A percentile compares a stretch with the other conserved stretches of the same genome.
These are phyloP conservation scores for Aspergillus pseudoterreus DNA, from an alignment of 2,329 filamentous ascomycete species.

Conservation along the genomic window DNA sequence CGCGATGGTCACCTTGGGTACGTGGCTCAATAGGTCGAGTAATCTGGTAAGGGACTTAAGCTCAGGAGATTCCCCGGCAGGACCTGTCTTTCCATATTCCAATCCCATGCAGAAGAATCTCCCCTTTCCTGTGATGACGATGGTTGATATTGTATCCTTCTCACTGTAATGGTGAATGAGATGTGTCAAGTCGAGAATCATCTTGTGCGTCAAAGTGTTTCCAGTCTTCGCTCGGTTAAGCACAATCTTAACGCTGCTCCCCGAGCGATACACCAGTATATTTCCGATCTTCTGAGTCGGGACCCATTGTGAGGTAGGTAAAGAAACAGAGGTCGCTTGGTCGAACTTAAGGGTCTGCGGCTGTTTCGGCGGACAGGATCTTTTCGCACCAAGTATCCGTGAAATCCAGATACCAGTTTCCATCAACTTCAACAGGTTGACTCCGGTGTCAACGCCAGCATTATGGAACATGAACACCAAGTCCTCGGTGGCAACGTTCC, in stretches of 20 bases:
- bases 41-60: not conserved
- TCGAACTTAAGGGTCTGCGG: not conserved
- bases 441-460: slow-evolving; percentile 69
- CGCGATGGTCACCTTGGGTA: slow-evolving; percentile 1
- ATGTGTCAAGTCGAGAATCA: slow-evolving; percentile 17
- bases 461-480: slow-evolving; percentile 64
- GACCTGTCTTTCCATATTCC: not conserved
- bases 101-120: slow-evolving; percentile 7
- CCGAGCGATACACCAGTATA: slow-evolving; percentile 25
- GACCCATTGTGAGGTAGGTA: not conserved
- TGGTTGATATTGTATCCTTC: not conserved
- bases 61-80: not conserved
- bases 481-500: slow-evolving; percentile 82
- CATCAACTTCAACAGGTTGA: slow-evolving; percentile 60
- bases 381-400: slow-evolving; percentile 27
- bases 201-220: slow-evolving; percentile 33
- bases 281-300: not conserved
- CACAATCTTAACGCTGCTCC: slow-evolving; percentile 27
- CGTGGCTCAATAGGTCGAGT: not conserved
- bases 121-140: slow-evolving; percentile 1
- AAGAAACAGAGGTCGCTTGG: not conserved
- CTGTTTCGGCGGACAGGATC: not conserved
- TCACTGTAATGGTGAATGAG: slow-evolving; percentile 1
- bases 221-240: slow-evolving; percentile 38
- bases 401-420: slow-evolving; percentile 71